Evolutionary conservation across 768 basidiomycete species (phyloP), one percentile per base, ranked within the genome.

Genomic region (Cystofilobasidium ferigula): DNA sequence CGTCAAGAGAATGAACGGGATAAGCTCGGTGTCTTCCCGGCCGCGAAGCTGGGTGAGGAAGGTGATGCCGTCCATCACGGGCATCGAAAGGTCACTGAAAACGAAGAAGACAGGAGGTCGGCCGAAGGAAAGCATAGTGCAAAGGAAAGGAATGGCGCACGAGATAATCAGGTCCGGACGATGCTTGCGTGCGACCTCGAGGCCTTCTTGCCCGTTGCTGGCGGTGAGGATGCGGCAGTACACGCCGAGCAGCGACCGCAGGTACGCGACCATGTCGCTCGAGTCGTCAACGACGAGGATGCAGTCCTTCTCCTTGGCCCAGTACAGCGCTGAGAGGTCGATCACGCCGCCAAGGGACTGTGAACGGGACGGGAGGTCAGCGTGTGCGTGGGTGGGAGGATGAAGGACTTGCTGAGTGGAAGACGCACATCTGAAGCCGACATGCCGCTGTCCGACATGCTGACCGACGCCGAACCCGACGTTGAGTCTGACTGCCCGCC

Each of bases 101-200:
- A 9, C 13, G 20, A 22, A 45, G 5, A 45, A 45, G 20, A 9
- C 10, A 45, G 5, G 43, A 13, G 20, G 5, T 9, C 10, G 43
- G 10, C 20, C 18, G 5, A 22, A 5, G 20, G 8, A 9, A 12
- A 9, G 20, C 22, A 22, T 47, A n/a, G 16, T 13, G 45, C 6
- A 20, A 6, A 9, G 13, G 18, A 9, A 22, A 47, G 6, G 45
- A 10, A 5, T n/a, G n/a, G 74, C 72, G 69, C 76, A 77, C 22
- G 73, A 71, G 20, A 78, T 70, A 58, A 78, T 73, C 22, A 78
- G 67, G 60, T 75, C 71, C 0, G 78, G 77, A 22, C 67, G 68
- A 22, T 64, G 54, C 34, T 48, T 45, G 22, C 32, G 2, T n/a
- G 62, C 57, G 13, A 51, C 18, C 22, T 67, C 51, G 54, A 56